These are phyloP conservation scores for Eucalyptus curtisii DNA, from an alignment of 345 rosid genomes.

Conservation along the genomic window DNA sequence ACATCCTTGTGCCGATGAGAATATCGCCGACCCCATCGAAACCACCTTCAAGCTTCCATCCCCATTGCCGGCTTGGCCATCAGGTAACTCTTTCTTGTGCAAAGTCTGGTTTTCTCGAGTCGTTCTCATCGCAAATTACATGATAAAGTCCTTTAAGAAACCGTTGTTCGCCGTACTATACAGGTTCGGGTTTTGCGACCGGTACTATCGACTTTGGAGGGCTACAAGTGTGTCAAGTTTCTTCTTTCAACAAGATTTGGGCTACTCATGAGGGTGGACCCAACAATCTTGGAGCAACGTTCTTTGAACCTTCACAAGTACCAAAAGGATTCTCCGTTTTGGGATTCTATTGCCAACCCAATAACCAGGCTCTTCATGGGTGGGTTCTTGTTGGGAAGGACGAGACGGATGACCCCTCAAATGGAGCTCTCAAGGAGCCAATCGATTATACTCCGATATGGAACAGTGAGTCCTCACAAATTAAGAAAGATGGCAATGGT, in stretches of 20 bases:
- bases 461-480: not conserved
- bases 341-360: conserved; percentile 4
- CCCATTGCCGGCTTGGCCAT: conserved; percentile 20
- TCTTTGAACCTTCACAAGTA: not conserved
- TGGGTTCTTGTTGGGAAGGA: conserved; percentile 4
- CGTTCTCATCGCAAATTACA: not conserved
- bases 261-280: conserved; percentile 5
- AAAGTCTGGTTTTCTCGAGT: not conserved
- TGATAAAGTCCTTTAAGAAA: not conserved
- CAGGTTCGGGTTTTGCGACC: not conserved
- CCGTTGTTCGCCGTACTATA: not conserved
- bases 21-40: conserved; percentile 2
- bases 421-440: not conserved
- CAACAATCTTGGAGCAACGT: conserved; percentile 3
- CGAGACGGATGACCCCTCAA: not conserved
- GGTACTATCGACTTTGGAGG: conserved; percentile 3
- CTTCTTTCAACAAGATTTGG: conserved; percentile 9
- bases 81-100: not conserved
- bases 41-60: conserved; percentile 21
- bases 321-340: conserved; percentile 5
- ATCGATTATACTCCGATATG: not conserved
- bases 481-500: conserved; percentile 6
- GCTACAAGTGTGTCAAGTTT: not conserved
- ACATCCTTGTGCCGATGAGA: not conserved
- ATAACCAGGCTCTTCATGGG: not conserved